phyloP scores from a whole-genome alignment of 257 asterid genomes.

The Apocynum venetum region DNA sequence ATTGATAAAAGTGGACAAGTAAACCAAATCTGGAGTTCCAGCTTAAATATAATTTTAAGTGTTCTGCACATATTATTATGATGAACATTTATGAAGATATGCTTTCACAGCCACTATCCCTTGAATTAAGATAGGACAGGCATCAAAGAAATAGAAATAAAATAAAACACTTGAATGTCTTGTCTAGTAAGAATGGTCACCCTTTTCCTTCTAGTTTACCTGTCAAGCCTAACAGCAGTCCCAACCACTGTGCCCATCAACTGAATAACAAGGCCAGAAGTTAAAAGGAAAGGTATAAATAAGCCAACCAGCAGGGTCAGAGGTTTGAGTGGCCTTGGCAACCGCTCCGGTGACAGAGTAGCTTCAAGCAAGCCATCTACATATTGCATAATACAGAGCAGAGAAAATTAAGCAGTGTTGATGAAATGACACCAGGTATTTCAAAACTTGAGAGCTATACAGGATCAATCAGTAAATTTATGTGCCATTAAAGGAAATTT shows the following conservation, averaged over 20 bases:
- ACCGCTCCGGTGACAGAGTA: constrained; percentile 79
- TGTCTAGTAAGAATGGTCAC: not conserved
- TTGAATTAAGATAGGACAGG: not conserved
- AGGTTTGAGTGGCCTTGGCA: constrained; percentile 86
- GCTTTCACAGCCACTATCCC: not conserved
- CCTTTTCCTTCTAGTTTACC: constrained; percentile 36
- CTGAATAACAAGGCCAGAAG: constrained; percentile 77
- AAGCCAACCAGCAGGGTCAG: constrained; percentile 68
- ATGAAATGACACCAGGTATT: constrained; percentile 7
- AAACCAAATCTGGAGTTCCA: not conserved
- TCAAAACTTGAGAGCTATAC: constrained; percentile 9
- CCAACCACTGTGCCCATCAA: constrained; percentile 62
- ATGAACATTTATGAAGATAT: not conserved
- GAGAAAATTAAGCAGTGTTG: constrained; percentile 12
- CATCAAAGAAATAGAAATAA: not conserved
- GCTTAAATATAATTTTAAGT: not conserved
- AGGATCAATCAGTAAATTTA: not conserved
- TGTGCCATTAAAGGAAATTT: not conserved
- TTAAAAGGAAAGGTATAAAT: constrained; percentile 59
- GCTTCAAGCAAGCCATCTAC: constrained; percentile 98
- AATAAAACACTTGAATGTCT: not conserved
- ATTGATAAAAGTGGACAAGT: not conserved
- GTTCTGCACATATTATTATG: no score
- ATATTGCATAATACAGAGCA: constrained; percentile 32
- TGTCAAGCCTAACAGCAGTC: constrained; percentile 57